Base-by-base conservation (phyloP, 805 yeast species). In the Wickerhamomyces strasburgensis region DNA sequence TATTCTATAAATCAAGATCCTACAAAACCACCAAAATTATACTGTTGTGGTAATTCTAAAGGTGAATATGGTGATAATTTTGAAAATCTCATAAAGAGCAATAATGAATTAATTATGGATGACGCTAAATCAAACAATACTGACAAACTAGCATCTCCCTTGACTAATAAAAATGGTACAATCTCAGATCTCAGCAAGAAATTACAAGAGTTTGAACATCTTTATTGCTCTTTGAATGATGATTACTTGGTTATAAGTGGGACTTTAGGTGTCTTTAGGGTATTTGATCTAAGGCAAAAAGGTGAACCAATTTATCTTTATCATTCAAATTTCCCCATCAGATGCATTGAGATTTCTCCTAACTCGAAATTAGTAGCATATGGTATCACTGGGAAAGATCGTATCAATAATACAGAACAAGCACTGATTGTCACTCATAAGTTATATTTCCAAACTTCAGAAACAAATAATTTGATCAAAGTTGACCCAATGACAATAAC, bases 321-420 rank as follows among this genome's bases (percentile, higher is more conserved):
- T 52, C 64, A 73, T 27, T 79, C 86, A 9, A 73, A 72, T 37
- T 84, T 84, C 53, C 89, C 90, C 1, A 81, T 89, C 26, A 60
- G 95, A 35, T 86, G 95, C 52, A 67, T 86, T 32, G 82, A 86
- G 25, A 66, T 88, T 1, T 73, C 90, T 8, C 73, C 78, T 0
- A 66, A 72, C 46, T 87, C 83, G 18, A 63, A 70, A 14, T 62
- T 80, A 18, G 65, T 88, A 10, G 93, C 93, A 5, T 75, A 86
- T 45, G 93, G 95, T 1, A 79, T 89, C 21, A 83, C 90, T 0
- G 93, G 95, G 0, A 74, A 78, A 39, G 94, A 85, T 53, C 68
- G 82, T 40, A 61, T 72, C 15, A 72, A 80, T 1, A 78, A 80
- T 4, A 70, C 78, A 19, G 89, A 82, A 51, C 90, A 84, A 52